Evolutionary conservation across 257 asterid species (phyloP), one percentile per base, ranked within the genome.

Genomic region (Rhazya stricta): DNA sequence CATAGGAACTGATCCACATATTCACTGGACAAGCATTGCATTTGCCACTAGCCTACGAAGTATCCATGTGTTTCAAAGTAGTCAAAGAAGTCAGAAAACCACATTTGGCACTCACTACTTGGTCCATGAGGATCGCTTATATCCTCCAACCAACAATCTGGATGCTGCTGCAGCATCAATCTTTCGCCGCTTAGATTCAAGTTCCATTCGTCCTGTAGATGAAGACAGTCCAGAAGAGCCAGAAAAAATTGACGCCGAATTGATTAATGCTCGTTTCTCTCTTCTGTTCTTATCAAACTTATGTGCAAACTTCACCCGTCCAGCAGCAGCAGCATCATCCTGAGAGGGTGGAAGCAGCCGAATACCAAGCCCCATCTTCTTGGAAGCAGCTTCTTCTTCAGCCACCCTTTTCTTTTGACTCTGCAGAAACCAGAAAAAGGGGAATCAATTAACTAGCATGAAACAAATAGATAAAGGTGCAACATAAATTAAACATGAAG

Each of bases 351-450:
- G 96, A 70, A 95, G 91, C 77, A 95, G 85, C 62, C 98, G 85
- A 57, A 91, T 83, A 57, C 96, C 92, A 27, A 95, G 83, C 71
- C 99, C 99, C 27, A 89, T 53, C 81, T 85, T 95, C 82, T 88
- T 87, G 3, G 96, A 69, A 51, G 60, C 77, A 15, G 91, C 87
- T 82, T 95, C 99, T 87, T 87, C 99, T 84, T 91, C 89, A 53
- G 97, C 97, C 42, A 92, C 98, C 80, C 98, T 77, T 83, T 86
- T 95, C 91, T 86, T 95, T 78, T 91, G 97, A 66, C 42, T 42
- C 89, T 85, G 85, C 37, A 61, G 42, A 71, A 30, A 48, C 37
- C 60, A 23, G 29, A 54, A 77, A 30, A 36, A n/a, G 34, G 21
- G 48, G 67, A 12, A 48, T 34, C 12, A 42, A 61, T 6, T 51